Evolutionary conservation across 768 basidiomycete species (phyloP), one percentile per base, ranked within the genome.

Genomic region (Lyophyllum semitale): DNA sequence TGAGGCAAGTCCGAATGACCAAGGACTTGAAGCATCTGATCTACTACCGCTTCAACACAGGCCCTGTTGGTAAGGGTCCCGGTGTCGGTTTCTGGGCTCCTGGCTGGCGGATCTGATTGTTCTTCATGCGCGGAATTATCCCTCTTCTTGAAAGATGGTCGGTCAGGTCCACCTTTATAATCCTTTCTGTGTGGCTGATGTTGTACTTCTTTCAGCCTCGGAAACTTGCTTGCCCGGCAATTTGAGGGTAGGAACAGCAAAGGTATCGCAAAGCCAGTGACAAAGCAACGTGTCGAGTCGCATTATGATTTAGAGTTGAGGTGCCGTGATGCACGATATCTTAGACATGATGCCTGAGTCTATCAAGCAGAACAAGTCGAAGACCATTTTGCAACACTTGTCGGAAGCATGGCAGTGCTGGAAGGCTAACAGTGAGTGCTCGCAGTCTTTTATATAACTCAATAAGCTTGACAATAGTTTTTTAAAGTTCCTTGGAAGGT

Each of bases 331-430:
- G 97, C 96, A 98, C 75, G 96, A 99, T 72, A 98, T 99, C 63
- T 79, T 99, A 63, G 96, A 98, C 77, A 98, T 98, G 96, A 98
- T 98, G 96, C 97, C 97, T 7, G 97, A 98, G 72, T 94, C 92
- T 2, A 95, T 98, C 78, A 95, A 95, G 74, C 94, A 95, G 73
- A 99, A 98, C 76, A 98, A 99, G 78, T 87, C 95, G n/a, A 99
- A 99, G 80, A 98, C 97, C 11, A 98, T 99, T 61, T 68, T 99
- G 68, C 97, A 99, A 70, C 97, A 98, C 70, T 75, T 98, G 62
- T 97, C 95, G 3, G 97, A 98, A 69, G 97, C 96, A 9, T 98
- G 97, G 97, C 82, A 95, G 63, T 98, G 95, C 73, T 94, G 92
- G 92, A 94, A 94, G 71, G 92, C 92, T 3, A 94, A 94, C 67